Base-by-base conservation (phyloP, 805 yeast genomes). In the Cyberlindnera mississippiensis region DNA sequence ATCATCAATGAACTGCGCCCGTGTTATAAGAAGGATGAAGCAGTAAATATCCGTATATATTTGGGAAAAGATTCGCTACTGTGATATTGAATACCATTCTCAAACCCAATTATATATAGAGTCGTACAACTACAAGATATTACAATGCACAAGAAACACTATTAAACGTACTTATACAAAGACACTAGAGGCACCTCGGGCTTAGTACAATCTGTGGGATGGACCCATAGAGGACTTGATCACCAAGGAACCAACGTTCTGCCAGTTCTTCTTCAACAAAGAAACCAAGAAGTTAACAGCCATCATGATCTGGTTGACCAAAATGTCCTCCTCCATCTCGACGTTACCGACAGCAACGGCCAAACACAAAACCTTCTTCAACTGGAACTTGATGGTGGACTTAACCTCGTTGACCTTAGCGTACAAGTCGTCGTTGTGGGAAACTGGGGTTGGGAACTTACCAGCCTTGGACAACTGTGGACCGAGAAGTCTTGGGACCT, bases 381-480 rank as follows among this genome's bases (percentile, higher is more conserved):
- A 85, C 81, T 93, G 99, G 95, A 93, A 93, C 87, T 91, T 93
- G 82, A 93, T 89, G 83, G 99, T 93, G 59, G 99, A 90, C 80
- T 85, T 90, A 66, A 93, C 98, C 70, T 93, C 99, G 65, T 77
- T 82, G 66, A 93, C 93, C 87, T 91, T 93, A 61, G 80, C 68
- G 83, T 87, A 86, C 71, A 93, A 82, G 73, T 93, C 99, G 72
- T 93, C 99, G 74, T 86, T 80, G 86, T 93, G 99, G 57, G 99
- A 93, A 64, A 93, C 99, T 77, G 99, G 99, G 73, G 98, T 91
- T 75, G 99, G 99, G 96, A 93, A 93, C 91, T 93, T 93, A 85
- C 99, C 99, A 70, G 97, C 98, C 86, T 93, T 93, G 62, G 99
- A 93, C 70, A 93, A 88, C 75, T 91, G 96, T 73, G 99, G 99